These are phyloP conservation scores for Yamadazyma aaseri DNA, from an alignment of 1,139 yeast species.

Conservation along the genomic window DNA sequence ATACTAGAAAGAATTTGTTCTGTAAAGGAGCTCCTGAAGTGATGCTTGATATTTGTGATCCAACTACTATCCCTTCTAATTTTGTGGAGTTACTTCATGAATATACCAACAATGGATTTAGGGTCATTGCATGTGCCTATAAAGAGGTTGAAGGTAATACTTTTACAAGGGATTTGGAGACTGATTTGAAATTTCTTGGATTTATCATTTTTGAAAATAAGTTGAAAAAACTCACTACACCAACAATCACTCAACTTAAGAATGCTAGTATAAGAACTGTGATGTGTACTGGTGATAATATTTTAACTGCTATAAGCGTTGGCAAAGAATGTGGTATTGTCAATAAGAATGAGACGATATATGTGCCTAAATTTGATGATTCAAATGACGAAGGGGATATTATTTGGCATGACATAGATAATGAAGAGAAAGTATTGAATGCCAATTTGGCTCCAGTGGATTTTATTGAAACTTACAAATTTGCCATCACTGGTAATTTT, in stretches of 20 bases:
- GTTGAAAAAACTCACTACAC: constrained; percentile 65
- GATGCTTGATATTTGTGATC: constrained; percentile 74
- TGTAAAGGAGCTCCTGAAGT: constrained; percentile 98
- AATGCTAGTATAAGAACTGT: constrained; percentile 75
- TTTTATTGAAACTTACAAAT: constrained; percentile 43
- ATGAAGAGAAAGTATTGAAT: constrained; percentile 56
- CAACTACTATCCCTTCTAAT: constrained; percentile 68
- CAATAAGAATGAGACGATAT: constrained; percentile 47
- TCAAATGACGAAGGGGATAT: constrained; percentile 31
- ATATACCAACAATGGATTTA: constrained; percentile 89
- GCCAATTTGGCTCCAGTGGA: constrained; percentile 55
- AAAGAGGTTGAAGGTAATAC: constrained; percentile 32
- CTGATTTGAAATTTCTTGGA: constrained; percentile 71
- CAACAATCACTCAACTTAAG: constrained; percentile 56
- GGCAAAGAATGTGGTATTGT: constrained; percentile 80
- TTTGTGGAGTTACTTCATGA: constrained; percentile 72
- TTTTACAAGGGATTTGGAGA: constrained; percentile 37
- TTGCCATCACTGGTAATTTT: constrained; percentile 92
- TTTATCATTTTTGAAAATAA: constrained; percentile 92
- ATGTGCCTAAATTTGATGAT: constrained; percentile 61
- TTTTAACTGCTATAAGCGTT: constrained; percentile 91
- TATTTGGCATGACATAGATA: constrained; percentile 67
- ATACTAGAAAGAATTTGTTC: constrained; percentile 46
- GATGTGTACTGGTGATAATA: constrained; percentile 98
- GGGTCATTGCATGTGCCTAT: constrained; percentile 93